Percentiles rank a stretch among this genome's conserved stretches.
Conservation (phyloP, 1,139 yeast species). For the Suzukiozyma palmioleophila region DNA sequence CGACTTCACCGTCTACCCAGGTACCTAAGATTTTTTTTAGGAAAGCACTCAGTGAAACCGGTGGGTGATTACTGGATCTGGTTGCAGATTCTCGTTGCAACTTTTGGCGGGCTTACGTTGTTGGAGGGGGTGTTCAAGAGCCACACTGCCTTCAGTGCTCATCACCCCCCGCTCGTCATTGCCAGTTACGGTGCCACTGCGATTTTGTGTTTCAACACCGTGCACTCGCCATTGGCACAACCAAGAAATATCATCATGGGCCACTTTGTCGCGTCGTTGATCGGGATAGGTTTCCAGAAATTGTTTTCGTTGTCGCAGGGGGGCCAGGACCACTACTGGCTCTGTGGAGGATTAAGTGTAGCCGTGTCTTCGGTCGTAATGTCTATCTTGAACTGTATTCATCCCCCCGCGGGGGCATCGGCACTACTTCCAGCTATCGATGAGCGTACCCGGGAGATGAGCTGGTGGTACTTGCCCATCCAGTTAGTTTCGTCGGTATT, state of each 20-base stretch:
- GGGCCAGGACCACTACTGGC: constrained; percentile 49
- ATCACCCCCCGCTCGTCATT: constrained; percentile 50
- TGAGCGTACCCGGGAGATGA: constrained; percentile 40
- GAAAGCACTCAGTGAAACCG: constrained; percentile 27
- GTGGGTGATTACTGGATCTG: constrained; percentile 40
- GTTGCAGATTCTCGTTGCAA: constrained; percentile 43
- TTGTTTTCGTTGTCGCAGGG: constrained; percentile 40
- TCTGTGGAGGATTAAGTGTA: constrained; percentile 59
- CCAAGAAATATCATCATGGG: constrained; percentile 61
- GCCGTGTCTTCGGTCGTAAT: constrained; percentile 53
- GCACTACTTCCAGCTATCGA: constrained; percentile 59
- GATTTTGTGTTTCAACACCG: constrained; percentile 55
- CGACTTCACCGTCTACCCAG: constrained; percentile 25
- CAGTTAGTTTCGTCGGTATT: constrained; percentile 50
- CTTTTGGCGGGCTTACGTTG: constrained; percentile 51
- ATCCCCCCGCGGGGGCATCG: constrained; percentile 76
- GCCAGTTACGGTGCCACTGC: constrained; percentile 70
- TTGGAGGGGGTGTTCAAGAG: constrained; percentile 48
- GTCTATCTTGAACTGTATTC: constrained; percentile 57
- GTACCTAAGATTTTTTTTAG: constrained; percentile 26
- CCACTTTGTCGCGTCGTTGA: constrained; percentile 48
- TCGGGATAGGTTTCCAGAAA: constrained; percentile 56
- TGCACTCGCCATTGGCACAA: constrained; percentile 59
- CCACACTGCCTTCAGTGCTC: constrained; percentile 43
- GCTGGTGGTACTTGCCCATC: constrained; percentile 68